These are phyloP conservation scores for Trichoderma semiorbis DNA, from an alignment of 2,329 filamentous ascomycete species.

Conservation along the genomic window DNA sequence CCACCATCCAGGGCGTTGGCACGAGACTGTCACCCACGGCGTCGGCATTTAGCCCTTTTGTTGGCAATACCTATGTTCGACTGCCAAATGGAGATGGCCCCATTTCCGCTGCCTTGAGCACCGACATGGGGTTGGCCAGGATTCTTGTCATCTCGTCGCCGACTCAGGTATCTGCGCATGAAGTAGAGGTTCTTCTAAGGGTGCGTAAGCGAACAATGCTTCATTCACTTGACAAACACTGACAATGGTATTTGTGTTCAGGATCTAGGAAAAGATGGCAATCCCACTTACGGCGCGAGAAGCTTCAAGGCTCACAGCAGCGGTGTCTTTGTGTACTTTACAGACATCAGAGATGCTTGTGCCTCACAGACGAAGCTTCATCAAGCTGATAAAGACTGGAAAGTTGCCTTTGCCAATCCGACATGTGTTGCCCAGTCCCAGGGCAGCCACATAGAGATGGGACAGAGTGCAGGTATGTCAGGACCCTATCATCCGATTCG, in stretches of 20 bases:
- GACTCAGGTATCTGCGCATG: constrained; percentile 30
- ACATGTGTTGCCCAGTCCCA: not conserved
- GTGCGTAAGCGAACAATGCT: constrained; percentile 34
- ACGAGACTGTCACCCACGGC: constrained; percentile 61
- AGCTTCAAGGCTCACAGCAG: constrained; percentile 37
- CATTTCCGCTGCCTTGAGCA: constrained; percentile 41
- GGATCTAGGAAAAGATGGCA: constrained; percentile 38
- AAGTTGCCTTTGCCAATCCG: constrained; percentile 24
- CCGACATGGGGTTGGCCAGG: constrained; percentile 44
- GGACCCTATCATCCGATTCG: not conserved
- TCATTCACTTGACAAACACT: not conserved
- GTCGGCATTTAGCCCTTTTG: constrained; percentile 54
- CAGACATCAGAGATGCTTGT: constrained; percentile 58
- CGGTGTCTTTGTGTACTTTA: constrained; percentile 53
- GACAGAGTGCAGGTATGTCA: not conserved
- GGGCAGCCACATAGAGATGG: not conserved
- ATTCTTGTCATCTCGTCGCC: constrained; percentile 41
- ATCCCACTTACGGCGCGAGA: constrained; percentile 36
- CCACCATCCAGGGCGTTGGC: constrained; percentile 31
- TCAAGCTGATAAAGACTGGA: constrained; percentile 45
- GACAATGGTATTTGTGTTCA: constrained; percentile 25
- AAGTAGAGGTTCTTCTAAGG: constrained; percentile 43
- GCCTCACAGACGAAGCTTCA: constrained; percentile 46
- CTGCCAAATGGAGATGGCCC: constrained; percentile 25
- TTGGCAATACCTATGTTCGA: constrained; percentile 19